These are phyloP conservation scores for Pseudocercospora cruenta DNA, from an alignment of 2,329 filamentous ascomycete species.

Conservation along the genomic window DNA sequence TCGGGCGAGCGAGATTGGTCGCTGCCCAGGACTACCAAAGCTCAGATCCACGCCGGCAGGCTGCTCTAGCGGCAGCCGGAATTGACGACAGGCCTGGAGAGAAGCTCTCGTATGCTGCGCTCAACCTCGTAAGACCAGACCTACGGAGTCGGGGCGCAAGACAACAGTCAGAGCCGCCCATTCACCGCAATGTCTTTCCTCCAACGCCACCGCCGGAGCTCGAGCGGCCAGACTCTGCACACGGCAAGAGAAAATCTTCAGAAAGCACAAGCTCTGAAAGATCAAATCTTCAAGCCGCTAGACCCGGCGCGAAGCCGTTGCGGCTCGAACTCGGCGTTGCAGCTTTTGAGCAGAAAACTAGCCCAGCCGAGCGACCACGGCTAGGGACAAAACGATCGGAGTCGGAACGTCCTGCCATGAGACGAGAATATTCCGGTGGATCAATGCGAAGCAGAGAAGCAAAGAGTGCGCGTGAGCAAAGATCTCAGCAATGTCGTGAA, in stretches of 20 bases:
- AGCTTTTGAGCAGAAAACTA: slow-evolving; percentile 48
- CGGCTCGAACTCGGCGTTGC: slow-evolving; percentile 53
- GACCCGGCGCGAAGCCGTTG: slow-evolving; percentile 50
- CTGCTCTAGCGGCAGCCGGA: slow-evolving; percentile 50
- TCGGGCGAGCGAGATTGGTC: slow-evolving; percentile 92
- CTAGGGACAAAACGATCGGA: slow-evolving; percentile 46
- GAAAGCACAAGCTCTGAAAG: slow-evolving; percentile 51
- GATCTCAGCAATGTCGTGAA: slow-evolving; percentile 57
- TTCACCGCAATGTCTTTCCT: slow-evolving; percentile 84
- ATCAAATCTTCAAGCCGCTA: slow-evolving; percentile 42
- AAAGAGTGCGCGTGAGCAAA: slow-evolving; percentile 46
- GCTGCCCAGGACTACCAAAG: slow-evolving; percentile 57
- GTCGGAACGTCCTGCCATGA: slow-evolving; percentile 47
- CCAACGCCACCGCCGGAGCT: slow-evolving; percentile 64
- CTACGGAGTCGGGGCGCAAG: slow-evolving; percentile 69
- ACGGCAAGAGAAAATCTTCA: slow-evolving; percentile 40
- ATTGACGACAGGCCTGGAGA: slow-evolving; percentile 81
- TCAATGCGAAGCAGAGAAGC: slow-evolving; percentile 28
- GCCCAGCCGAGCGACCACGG: slow-evolving; percentile 37
- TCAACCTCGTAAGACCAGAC: slow-evolving; percentile 87
- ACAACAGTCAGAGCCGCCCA: slow-evolving; percentile 83
- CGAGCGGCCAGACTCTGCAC: slow-evolving; percentile 52
- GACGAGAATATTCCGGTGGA: slow-evolving; percentile 39
- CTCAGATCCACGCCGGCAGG: slow-evolving; percentile 35
- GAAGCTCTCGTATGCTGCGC: slow-evolving; percentile 87